Base-by-base conservation (phyloP, 2,329 filamentous ascomycete genomes). In the Neofusicoccum laricinum region DNA sequence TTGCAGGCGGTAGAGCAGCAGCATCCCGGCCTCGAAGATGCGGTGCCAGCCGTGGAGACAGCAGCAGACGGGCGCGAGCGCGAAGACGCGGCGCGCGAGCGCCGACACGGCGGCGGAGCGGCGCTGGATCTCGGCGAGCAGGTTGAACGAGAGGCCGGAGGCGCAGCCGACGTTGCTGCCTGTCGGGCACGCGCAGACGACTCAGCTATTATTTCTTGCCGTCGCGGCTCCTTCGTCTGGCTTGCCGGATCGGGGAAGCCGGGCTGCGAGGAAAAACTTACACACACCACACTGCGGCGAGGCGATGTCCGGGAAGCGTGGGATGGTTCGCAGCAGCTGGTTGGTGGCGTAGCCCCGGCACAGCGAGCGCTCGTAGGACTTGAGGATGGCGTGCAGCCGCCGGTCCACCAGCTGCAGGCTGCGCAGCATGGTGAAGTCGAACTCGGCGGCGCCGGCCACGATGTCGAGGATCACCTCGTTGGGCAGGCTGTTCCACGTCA, bases 331-430 rank as follows among this genome's bases (percentile, higher is more conserved):
- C 2, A 38, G 53, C 12, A 64, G 48, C 46, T 64, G 63, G 6
- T 59, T 59, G 25, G 45, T 17, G 1, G 45, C 63, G 36, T 59
- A 59, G 11, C 45, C 43, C n/a, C 17, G 34, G 45, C 53, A 59
- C n/a, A 61, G 21, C 19, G 51, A 59, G 36, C 45, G 53, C 30
- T 64, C 63, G n/a, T 59, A 64, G 10, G 53, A 17, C n/a, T 19
- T 41, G 43, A 64, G 43, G 7, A 61, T 53, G n/a, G 7, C 6
- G 43, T 51, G 17, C n/a, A 50, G 36, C 14, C 63, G 53, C n/a
- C 36, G 55, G 25, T 64, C 45, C 15, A 64, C 53, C 19, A 59
- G 53, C 34, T 40, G 15, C 21, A 64, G 21, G 53, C 51, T 64
- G 12, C 38, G 43, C 12, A 64, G n/a, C 10, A 48, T 36, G 19